Percentiles rank a stretch among this genome's conserved stretches.
phyloP scores from a whole-genome alignment of 805 yeast species.

The Lachancea kluyveri region DNA sequence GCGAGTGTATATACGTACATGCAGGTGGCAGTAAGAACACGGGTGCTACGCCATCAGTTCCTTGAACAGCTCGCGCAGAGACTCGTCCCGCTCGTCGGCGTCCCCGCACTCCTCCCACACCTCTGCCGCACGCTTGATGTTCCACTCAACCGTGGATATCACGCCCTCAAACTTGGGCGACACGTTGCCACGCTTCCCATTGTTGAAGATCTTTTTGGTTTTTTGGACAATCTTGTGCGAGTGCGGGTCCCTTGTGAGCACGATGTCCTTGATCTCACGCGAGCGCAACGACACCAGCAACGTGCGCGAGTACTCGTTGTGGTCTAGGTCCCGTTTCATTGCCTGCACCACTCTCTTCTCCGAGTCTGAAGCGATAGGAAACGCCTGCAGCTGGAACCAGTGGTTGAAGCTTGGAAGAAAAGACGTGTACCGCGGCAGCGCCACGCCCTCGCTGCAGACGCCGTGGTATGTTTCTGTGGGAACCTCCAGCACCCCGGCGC shows the following conservation, averaged over 20 bases:
- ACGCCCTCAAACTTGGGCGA: constrained; percentile 18
- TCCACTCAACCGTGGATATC: constrained; percentile 16
- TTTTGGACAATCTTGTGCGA: constrained; percentile 18
- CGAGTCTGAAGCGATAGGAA: constrained; percentile 44
- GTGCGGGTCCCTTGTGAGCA: constrained; percentile 17
- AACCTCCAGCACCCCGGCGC: constrained; percentile 11
- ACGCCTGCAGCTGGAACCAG: constrained; percentile 43
- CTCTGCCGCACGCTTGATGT: constrained; percentile 19
- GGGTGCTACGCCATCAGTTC: too few species aligned
- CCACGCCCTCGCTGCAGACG: constrained; percentile 14
- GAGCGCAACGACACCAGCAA: constrained; percentile 32
- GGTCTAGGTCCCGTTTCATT: constrained; percentile 47
- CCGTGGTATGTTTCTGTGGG: too few species aligned
- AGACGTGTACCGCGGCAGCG: constrained; percentile 25
- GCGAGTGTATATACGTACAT: too few species aligned
- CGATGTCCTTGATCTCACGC: constrained; percentile 33
- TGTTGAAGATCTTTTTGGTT: constrained; percentile 23
- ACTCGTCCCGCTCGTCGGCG: constrained; percentile 11
- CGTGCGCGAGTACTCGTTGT: constrained; percentile 19
- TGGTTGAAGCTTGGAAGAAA: constrained; percentile 25
- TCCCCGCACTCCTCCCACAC: constrained; percentile 17
- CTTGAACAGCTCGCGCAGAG: constrained; percentile 4
- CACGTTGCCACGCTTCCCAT: constrained; percentile 22
- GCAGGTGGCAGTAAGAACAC: too few species aligned
- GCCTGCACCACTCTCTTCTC: constrained; percentile 42